Evolutionary conservation across 2,329 filamentous ascomycete species (phyloP).

Genomic region (Trichoderma semiorbis): DNA sequence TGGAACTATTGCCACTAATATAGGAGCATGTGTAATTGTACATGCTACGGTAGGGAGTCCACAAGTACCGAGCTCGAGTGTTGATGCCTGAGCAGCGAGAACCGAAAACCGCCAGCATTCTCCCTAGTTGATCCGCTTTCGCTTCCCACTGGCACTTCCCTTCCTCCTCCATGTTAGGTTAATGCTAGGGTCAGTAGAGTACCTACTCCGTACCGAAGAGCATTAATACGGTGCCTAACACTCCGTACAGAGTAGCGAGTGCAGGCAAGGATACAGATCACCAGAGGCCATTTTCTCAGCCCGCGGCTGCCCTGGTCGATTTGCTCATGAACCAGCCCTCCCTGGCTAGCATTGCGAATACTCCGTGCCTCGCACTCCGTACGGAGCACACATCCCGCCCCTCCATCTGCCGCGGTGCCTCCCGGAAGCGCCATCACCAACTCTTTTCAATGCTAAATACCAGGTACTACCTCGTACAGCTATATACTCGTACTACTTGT

Average conservation of each 20-base stretch:
- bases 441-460: not conserved
- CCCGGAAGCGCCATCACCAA: not conserved
- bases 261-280: not conserved
- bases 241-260: not conserved
- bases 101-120: constrained; percentile 2
- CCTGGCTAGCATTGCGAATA: not conserved
- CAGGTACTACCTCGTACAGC: not conserved
- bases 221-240: not conserved
- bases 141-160: not conserved
- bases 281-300: constrained; percentile 5
- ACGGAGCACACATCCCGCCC: not conserved
- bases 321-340: not conserved
- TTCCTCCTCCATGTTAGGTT: not conserved
- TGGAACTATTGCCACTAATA: not conserved
- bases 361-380: not conserved
- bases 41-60: not conserved
- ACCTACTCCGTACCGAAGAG: not conserved
- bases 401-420: not conserved
- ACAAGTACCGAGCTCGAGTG: not conserved
- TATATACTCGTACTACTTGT: not conserved
- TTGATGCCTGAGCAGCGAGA: constrained; percentile 18
- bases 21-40: not conserved
- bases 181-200: not conserved
- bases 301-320: not conserved
- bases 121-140: constrained; percentile 1